Base-by-base conservation (phyloP, 1,284 basidiomycete genomes). In the Pseudozyma sp. region DNA sequence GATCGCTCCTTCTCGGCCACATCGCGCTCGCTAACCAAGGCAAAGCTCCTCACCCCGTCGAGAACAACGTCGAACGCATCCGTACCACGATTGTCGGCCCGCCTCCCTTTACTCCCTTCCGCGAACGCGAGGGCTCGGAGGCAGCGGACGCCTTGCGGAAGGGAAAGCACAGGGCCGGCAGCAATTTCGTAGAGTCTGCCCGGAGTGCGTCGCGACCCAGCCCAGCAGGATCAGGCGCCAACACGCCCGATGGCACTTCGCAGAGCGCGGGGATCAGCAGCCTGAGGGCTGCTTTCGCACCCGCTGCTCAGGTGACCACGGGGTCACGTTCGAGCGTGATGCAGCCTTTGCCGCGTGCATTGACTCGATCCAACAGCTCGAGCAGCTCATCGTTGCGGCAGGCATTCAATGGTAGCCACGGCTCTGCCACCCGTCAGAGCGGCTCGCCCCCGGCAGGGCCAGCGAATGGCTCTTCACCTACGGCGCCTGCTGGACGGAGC, bases 61-160 rank as follows among this genome's bases (percentile, higher is more conserved):
- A 79, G 35, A 78, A 84, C 65, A 77, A 78, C 29, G 80, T 82
- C 19, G 82, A 84, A 55, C 73, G 81, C 6, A 49, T 78, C 35
- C 68, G 80, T 10, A 81, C 79, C 13, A 76, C 72, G 6, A 75
- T 83, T 24, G 80, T 84, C 11, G 82, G 82, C 3, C 82, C 82
- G 5, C 73, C 73, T 13, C 73, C 73, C 2, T 61, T 66, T 16
- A 40, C 29, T 16, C n/a, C n/a, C n/a, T n/a, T n/a, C n/a, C n/a
- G n/a, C n/a, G n/a, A n/a, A n/a, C n/a, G n/a, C 19, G 48, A 43
- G 3, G 29, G 46, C 14, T 19, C 8, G 45, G 47, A 44, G 14
- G 53, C 47, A 9, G 44, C 46, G 1, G 47, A 62, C 5, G 24
- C 19, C 30, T n/a, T 44, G 24, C 52, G 37, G 7, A 66, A 64